A percentile compares a stretch with the other conserved stretches of the same genome.
Evolutionary conservation across 2,329 filamentous ascomycete genomes (phyloP).

Genomic region (Polytolypa hystricis): DNA sequence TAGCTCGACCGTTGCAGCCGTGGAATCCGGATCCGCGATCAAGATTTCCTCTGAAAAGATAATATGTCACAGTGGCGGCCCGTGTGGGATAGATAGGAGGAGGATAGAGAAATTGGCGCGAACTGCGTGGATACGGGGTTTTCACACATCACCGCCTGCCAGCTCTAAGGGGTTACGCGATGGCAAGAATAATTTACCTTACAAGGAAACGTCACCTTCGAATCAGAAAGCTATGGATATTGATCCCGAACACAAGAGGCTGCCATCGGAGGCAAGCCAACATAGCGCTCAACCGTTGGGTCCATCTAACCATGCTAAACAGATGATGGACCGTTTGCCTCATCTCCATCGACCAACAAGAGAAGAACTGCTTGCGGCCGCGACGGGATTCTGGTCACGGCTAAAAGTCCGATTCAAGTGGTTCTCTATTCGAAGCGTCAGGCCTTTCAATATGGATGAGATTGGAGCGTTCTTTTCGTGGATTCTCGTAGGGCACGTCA

Average conservation of each 20-base stretch:
- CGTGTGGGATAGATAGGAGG: slow-evolving; percentile 13
- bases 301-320: slow-evolving; percentile 19
- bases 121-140: slow-evolving; percentile 20
- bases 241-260: not conserved
- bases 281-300: not conserved
- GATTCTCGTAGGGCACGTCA: slow-evolving; percentile 83
- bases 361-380: slow-evolving; percentile 82
- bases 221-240: not conserved
- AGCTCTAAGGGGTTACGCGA: slow-evolving; percentile 3
- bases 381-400: slow-evolving; percentile 85
- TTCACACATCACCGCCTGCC: slow-evolving; percentile 22
- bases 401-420: slow-evolving; percentile 91
- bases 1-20: slow-evolving; percentile 20
- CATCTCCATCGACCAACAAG: slow-evolving; percentile 75
- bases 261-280: not conserved
- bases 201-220: not conserved
- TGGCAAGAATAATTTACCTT: not conserved
- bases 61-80: slow-evolving; percentile 15
- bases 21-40: slow-evolving; percentile 24
- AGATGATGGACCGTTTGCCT: slow-evolving; percentile 51
- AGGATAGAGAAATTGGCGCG: slow-evolving; percentile 11
- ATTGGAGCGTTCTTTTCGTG: slow-evolving; percentile 93
- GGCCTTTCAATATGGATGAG: slow-evolving; percentile 92
- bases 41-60: slow-evolving; percentile 21
- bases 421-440: slow-evolving; percentile 86